These are phyloP conservation scores for Globisporangium perplexum DNA, from an alignment of 352 stramenopile species.

Conservation along the genomic window DNA sequence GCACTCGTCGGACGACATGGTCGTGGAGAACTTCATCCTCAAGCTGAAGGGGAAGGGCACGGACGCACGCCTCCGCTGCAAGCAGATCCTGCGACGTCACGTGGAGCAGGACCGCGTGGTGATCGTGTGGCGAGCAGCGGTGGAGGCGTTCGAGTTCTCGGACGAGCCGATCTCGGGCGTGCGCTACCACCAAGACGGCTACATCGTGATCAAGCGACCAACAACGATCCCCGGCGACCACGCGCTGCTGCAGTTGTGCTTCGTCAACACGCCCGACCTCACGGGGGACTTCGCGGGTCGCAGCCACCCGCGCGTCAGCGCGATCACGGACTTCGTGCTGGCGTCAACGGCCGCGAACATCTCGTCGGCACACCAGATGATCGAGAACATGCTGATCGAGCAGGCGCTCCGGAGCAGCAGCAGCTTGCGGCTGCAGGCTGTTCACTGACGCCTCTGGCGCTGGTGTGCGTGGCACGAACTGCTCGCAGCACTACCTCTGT, in stretches of 20 bases:
- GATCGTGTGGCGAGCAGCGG: slow-evolving; percentile 57
- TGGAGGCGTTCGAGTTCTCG: slow-evolving; percentile 54
- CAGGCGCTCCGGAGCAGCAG: background rate
- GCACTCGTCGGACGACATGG: slow-evolving; percentile 40
- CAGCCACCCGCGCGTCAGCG: slow-evolving; percentile 21
- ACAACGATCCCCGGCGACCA: slow-evolving; percentile 14
- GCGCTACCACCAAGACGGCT: slow-evolving; percentile 55
- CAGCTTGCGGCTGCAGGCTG: too few species aligned
- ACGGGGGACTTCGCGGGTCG: background rate
- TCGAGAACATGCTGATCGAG: background rate
- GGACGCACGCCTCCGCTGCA: slow-evolving; percentile 46
- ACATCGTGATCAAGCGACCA: slow-evolving; percentile 35
- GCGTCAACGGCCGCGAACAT: background rate
- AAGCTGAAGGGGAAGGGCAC: slow-evolving; percentile 25
- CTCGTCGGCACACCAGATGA: background rate
- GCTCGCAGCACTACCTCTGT: too few species aligned
- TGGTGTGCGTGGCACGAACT: too few species aligned
- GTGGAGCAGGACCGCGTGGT: slow-evolving; percentile 48
- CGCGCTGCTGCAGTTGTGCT: slow-evolving; percentile 37
- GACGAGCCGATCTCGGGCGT: slow-evolving; percentile 32
- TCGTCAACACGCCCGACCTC: slow-evolving; percentile 30
- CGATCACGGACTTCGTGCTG: slow-evolving; percentile 2
- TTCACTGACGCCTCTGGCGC: too few species aligned
- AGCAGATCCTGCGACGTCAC: slow-evolving; percentile 56
- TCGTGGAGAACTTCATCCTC: slow-evolving; percentile 56